Percentiles rank a stretch among this genome's conserved stretches.
Conservation (phyloP, 768 basidiomycete species). For the Cystobasidiopsis lactophilus region DNA sequence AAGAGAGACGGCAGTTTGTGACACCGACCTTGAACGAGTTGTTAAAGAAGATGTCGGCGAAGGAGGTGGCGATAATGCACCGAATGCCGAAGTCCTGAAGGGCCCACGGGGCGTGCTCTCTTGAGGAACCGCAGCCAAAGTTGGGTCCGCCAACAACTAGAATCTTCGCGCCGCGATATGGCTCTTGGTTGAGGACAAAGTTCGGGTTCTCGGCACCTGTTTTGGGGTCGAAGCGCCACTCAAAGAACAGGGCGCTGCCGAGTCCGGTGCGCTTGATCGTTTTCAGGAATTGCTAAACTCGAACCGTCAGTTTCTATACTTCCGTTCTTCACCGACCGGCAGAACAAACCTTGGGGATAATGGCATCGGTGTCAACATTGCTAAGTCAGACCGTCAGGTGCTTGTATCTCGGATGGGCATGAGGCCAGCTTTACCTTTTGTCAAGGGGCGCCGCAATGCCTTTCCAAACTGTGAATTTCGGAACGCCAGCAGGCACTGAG, state of each 20-base stretch:
- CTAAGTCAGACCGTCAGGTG: slow-evolving; percentile 3
- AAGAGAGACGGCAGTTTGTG: not conserved
- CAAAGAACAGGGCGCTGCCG: slow-evolving; percentile 57
- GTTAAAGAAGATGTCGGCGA: slow-evolving; percentile 72
- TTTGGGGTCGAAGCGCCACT: slow-evolving; percentile 52
- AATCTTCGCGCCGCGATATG: slow-evolving; percentile 52
- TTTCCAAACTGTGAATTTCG: slow-evolving; percentile 18
- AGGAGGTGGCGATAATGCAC: slow-evolving; percentile 61
- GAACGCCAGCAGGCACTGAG: slow-evolving; percentile 13
- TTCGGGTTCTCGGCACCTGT: slow-evolving; percentile 54
- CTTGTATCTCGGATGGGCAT: no score
- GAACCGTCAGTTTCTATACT: no score
- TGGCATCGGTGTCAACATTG: slow-evolving; percentile 70
- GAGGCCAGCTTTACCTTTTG: not conserved
- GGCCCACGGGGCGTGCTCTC: slow-evolving; percentile 59
- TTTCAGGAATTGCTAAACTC: slow-evolving; percentile 55
- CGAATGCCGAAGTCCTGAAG: slow-evolving; percentile 63
- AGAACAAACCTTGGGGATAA: slow-evolving; percentile 40
- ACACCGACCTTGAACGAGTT: not conserved
- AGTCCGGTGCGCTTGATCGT: slow-evolving; percentile 75
- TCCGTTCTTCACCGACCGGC: no score
- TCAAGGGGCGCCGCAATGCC: slow-evolving; percentile 20
- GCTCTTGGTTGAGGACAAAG: slow-evolving; percentile 61
- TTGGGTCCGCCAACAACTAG: slow-evolving; percentile 67
- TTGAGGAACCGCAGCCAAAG: slow-evolving; percentile 54